Base-by-base conservation (phyloP, 441 rosid species). In the Corymbia calophylla region DNA sequence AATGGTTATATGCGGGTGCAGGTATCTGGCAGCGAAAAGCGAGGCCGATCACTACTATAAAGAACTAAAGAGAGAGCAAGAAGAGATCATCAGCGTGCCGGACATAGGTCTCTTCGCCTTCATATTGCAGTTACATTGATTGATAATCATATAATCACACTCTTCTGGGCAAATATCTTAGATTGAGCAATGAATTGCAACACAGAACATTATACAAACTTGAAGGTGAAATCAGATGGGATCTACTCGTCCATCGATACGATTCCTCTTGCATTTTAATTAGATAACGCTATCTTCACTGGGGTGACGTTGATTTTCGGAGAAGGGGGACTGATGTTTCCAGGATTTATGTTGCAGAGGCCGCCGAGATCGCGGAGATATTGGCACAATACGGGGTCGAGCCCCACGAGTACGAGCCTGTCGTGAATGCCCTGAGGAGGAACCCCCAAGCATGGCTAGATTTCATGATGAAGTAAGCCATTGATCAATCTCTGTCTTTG, bases 361-460 rank as follows among this genome's bases (percentile, higher is more conserved):
- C 91, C 9, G 91, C 89, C 21, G 91, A 89, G 73, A 55, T 80
- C 13, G 91, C 89, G 1, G 91, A 89, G 51, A 87, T 89, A 48
- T 53, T 89, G 48, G 91, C 91, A 6, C 81, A 87, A 53, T 89
- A 89, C 18, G 91, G 91, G 35, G 89, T 62, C 48, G 91, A 80
- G 62, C 87, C 91, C 29, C 89, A 89, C 13, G 91, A 89, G 66
- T 89, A 89, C 29, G 89, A 80, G 77, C 91, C 91, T 4, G 87
- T 89, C 23, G 91, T 89, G 87, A 89, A 80, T 56, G 91, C 91
- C 35, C 56, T 89, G 27, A 66, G 77, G 39, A 87, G 89, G 87
- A 89, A 89, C 87, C 89, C 91, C 14, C 18, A 87, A 44, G 91
- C 87, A 19, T 89, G 91, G 91, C 35, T 89, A 53, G 88, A 89